Conservation (phyloP, 2,329 filamentous ascomycete species). For the Didymella pomorum region DNA sequence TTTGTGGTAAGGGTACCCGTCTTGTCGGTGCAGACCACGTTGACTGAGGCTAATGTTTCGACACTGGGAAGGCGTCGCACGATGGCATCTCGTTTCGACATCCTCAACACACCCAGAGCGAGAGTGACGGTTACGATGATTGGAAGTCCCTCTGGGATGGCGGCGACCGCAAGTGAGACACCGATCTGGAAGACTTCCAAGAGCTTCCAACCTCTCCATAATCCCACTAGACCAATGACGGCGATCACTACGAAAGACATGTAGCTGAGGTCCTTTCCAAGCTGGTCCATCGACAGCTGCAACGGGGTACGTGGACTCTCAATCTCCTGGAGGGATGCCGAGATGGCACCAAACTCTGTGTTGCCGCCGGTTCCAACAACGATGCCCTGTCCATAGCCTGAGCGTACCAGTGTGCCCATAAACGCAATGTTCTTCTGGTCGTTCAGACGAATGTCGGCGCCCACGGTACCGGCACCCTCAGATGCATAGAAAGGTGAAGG, state of each 20-base stretch:
- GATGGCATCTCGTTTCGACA: slow-evolving; percentile 95
- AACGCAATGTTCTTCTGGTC: slow-evolving; percentile 92
- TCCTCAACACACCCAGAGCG: slow-evolving; percentile 91
- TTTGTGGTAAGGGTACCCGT: slow-evolving; percentile 96
- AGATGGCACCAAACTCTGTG: slow-evolving; percentile 96
- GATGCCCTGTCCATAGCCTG: slow-evolving; percentile 92
- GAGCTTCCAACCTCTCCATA: slow-evolving; percentile 86
- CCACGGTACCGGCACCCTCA: slow-evolving; percentile 65
- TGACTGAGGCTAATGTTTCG: slow-evolving; percentile 96
- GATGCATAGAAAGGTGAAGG: slow-evolving; percentile 67
- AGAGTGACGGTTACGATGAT: slow-evolving; percentile 99
- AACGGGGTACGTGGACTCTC: slow-evolving; percentile 94
- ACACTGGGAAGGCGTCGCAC: slow-evolving; percentile 96
- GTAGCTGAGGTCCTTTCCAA: slow-evolving; percentile 95
- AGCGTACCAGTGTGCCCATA: slow-evolving; percentile 96
- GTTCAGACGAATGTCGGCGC: slow-evolving; percentile 72
- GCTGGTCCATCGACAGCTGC: slow-evolving; percentile 95
- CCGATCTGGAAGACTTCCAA: slow-evolving; percentile 98
- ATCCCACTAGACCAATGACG: slow-evolving; percentile 88
- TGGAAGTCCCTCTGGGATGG: slow-evolving; percentile 93
- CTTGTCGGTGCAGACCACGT: slow-evolving; percentile 99
- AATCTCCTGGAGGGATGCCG: slow-evolving; percentile 90
- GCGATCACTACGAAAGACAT: slow-evolving; percentile 95
- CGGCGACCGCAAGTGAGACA: slow-evolving; percentile 93
- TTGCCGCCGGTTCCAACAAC: slow-evolving; percentile 95